Evolutionary conservation across 345 rosid species (phyloP), one percentile per base, ranked within the genome.

Genomic region (Noccaea bulbosa): DNA sequence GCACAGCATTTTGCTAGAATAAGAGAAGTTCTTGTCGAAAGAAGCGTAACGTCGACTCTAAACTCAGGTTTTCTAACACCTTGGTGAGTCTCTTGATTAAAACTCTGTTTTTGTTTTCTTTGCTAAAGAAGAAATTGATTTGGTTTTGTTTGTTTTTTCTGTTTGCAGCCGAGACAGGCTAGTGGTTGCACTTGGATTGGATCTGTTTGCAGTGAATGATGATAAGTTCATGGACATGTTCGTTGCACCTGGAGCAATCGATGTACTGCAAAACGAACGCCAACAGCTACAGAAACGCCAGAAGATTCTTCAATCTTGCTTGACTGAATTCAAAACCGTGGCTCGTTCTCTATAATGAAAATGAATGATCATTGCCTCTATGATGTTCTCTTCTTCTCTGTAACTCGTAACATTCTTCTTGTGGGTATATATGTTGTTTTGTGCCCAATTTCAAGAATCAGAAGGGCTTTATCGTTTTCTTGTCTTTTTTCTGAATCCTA

Each of bases 191-290:
- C 85, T 91, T 30, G 96, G 96, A 3, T 67, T 92, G 81, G 97
- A 94, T 68, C 44, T 94, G 71, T 94, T 94, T 41, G 98, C 96
- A 0, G 97, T 89, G 17, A 91, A 80, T 20, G 98, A 91, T 22
- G 98, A 87, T 44, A 89, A 79, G 76, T 94, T 94, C 83, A 89
- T 87, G 98, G 98, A 94, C 83, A 84, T 94, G 92, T 92, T 91
- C 52, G 91, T 84, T 33, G 91, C 97, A 15, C 97, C 99, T 11
- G 97, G 91, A 39, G 98, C 98, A 24, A 83, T 91, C 53, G 97
- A 91, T 16, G 80, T 81, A 35, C 81, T 92, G 52, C 85, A 87
- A 54, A 78, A 82, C 37, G 96, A 92, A 81, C 72, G 88, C 2
- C 90, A 87, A 65, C 83, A 85, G 34, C 92, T 91, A 43, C 92